Base-by-base conservation (phyloP, 768 basidiomycete genomes). In the Leccinum disarticulatum region DNA sequence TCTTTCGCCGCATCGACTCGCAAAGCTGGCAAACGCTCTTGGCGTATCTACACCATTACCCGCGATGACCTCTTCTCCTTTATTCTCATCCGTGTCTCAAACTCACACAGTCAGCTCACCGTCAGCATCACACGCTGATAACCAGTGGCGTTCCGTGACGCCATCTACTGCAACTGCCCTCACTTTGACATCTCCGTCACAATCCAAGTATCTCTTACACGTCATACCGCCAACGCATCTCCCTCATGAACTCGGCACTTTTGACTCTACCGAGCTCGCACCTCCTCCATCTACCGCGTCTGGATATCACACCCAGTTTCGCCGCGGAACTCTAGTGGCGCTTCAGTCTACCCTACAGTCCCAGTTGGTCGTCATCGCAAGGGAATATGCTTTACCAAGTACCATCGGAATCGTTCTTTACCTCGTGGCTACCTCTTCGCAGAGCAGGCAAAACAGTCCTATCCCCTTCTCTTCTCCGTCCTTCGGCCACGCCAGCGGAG, bases 331-430 rank as follows among this genome's bases (percentile, higher is more conserved):
- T n/a, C 80, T 98, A 13, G 83, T 98, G 4, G 89, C 95, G 0
- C 80, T 98, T 0, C 85, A 95, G 69, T 80, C 94, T 6, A 92
- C 88, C 0, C 77, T 98, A 1, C 87, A 92, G 46, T 82, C 87
- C 1, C 95, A 97, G 70, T 76, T 97, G 10, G 79, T 80, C 22
- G 90, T 93, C 7, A 97, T 98, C 54, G 94, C 95, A 14, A 88
- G 87, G 73, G 95, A 98, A 74, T 98, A 95, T 68, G 91, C 91
- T 3, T 78, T 98, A 17, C 95, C 95, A 1, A 93, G 88, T 64
- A 92, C 91, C 0, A 74, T 83, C 14, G 95, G 95, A 6, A 75
- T 98, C 51, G 79, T 91, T 47, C 79, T 98, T 2, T 98, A 95
- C 73, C 84, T 98, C 50, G 82, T 91, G 48, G 78, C 77, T 41